Percentiles rank a stretch among this genome's conserved stretches.
Conservation (phyloP, 352 stramenopile genomes). For the Pythium graminicola region DNA sequence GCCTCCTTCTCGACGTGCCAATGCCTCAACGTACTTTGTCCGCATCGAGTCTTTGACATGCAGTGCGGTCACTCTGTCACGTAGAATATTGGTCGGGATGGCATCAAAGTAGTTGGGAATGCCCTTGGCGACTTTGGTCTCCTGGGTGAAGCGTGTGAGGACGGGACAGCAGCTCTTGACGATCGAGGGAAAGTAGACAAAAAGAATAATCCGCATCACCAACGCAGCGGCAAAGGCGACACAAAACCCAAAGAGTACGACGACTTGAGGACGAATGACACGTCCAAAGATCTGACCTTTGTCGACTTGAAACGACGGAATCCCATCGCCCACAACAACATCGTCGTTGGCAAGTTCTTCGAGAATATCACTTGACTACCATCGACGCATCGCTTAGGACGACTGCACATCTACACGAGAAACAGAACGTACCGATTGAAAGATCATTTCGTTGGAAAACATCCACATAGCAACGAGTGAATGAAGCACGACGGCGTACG, state of each 20-base stretch:
- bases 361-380: slow-evolving; percentile 22
- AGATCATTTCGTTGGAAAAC: slow-evolving; percentile 83
- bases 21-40: slow-evolving; percentile 38
- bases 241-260: slow-evolving; percentile 71
- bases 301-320: slow-evolving; percentile 43
- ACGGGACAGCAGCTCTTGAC: slow-evolving; percentile 51
- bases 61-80: slow-evolving; percentile 38
- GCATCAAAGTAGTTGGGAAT: slow-evolving; percentile 85
- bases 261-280: slow-evolving; percentile 63
- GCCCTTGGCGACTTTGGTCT: slow-evolving; percentile 44
- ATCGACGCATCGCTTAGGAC: background rate
- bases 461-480: slow-evolving; percentile 78
- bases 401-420: too few species aligned
- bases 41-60: slow-evolving; percentile 33
- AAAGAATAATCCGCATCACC: slow-evolving; percentile 53
- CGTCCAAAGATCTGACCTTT: slow-evolving; percentile 47
- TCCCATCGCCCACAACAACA: slow-evolving; percentile 36
- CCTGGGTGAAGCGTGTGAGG: slow-evolving; percentile 47
- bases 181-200: slow-evolving; percentile 57
- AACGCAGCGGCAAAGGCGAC: slow-evolving; percentile 41
- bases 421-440: slow-evolving; percentile 50
- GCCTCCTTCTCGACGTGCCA: slow-evolving; percentile 26
- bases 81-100: slow-evolving; percentile 52
- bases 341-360: slow-evolving; percentile 20
- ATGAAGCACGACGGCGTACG: slow-evolving; percentile 69